Evolutionary conservation across 768 basidiomycete species (phyloP).

Genomic region (Chiua virens): DNA sequence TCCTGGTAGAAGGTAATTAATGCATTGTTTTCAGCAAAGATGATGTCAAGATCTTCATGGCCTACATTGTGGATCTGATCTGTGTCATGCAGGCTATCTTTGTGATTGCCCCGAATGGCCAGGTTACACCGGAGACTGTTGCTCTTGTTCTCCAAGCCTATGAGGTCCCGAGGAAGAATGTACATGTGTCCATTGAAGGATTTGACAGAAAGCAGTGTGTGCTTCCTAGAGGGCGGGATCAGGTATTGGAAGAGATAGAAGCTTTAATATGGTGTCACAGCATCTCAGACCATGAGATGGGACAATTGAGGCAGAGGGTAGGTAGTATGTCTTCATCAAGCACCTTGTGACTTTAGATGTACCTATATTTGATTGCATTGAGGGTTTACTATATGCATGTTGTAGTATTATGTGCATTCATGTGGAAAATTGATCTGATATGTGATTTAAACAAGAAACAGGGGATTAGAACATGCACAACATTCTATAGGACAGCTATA

Average conservation of each 20-base stretch:
- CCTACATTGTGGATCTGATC: slow-evolving; percentile 12
- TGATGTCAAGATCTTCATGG: slow-evolving; percentile 13
- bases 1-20: no score
- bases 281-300: slow-evolving; percentile 4
- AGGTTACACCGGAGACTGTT: background rate
- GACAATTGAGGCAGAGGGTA: background rate
- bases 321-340: no score
- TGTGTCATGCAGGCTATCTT: slow-evolving; percentile 16
- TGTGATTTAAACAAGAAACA: no score
- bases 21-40: background rate
- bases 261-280: slow-evolving; percentile 12
- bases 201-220: slow-evolving; percentile 6
- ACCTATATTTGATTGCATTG: no score
- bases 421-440: no score
- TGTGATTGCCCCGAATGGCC: background rate
- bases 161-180: background rate
- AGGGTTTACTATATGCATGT: no score
- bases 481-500: no score
- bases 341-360: no score
- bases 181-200: background rate
- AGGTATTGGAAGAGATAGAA: slow-evolving; percentile 13
- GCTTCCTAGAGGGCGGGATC: slow-evolving; percentile 4
- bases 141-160: background rate
- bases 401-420: no score
- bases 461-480: no score